Percentiles rank a stretch among this genome's conserved stretches.
phyloP scores from a whole-genome alignment of 2,329 filamentous ascomycete genomes.

The Trichoderma koningii region DNA sequence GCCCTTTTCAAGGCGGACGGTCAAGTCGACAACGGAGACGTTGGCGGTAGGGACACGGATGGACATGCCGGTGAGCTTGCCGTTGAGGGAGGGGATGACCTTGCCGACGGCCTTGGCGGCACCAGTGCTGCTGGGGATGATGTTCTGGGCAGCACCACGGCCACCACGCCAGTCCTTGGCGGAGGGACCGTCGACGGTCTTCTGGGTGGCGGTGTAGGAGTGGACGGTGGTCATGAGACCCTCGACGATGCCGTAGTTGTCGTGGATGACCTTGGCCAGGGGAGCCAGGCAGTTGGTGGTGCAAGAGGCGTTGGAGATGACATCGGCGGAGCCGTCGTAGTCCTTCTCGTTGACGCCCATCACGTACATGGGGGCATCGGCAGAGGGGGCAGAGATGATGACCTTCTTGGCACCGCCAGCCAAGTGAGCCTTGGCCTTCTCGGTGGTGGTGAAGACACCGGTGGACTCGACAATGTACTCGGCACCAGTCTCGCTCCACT shows the following conservation, averaged over 20 bases:
- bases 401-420: slow-evolving; percentile 98
- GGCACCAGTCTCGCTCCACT: slow-evolving; percentile 84
- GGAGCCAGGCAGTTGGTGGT: slow-evolving; percentile 99
- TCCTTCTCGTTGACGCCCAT: slow-evolving; percentile 97
- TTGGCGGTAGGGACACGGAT: slow-evolving; percentile 99
- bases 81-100: slow-evolving; percentile 96
- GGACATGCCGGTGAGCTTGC: slow-evolving; percentile 99
- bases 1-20: slow-evolving; percentile 87
- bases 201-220: slow-evolving; percentile 99
- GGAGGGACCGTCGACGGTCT: slow-evolving; percentile 97
- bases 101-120: slow-evolving; percentile 99
- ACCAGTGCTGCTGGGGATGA: slow-evolving; percentile 98
- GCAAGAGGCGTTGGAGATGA: slow-evolving; percentile 99
- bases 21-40: slow-evolving; percentile 98
- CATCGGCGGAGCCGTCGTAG: slow-evolving; percentile 86
- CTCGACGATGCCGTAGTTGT: slow-evolving; percentile 97
- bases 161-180: slow-evolving; percentile 99
- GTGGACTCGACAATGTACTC: slow-evolving; percentile 97
- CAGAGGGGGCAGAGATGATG: slow-evolving; percentile 86
- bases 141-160: slow-evolving; percentile 98
- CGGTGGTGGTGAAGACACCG: slow-evolving; percentile 98
- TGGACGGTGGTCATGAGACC: slow-evolving; percentile 99
- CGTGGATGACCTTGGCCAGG: slow-evolving; percentile 98
- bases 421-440: slow-evolving; percentile 93
- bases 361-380: slow-evolving; percentile 99